Evolutionary conservation across 1,284 basidiomycete genomes (phyloP).

Genomic region (Ustilago curta): DNA sequence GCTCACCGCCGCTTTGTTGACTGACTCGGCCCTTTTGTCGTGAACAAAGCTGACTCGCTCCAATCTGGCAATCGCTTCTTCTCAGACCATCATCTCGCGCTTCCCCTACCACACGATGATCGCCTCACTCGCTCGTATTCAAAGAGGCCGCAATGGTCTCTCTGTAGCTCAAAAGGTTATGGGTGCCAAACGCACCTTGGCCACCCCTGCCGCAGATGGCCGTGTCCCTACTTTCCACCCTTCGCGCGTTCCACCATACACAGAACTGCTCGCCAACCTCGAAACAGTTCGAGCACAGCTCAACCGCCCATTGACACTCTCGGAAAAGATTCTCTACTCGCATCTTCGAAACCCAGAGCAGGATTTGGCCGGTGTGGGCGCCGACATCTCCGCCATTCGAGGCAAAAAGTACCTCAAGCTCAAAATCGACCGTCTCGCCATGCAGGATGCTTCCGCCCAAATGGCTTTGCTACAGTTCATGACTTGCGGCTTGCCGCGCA

Average conservation of each 20-base stretch:
- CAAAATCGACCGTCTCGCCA: constrained; percentile 91
- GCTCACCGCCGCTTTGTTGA: constrained; percentile 5
- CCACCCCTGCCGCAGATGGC: constrained; percentile 40
- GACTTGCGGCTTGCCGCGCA: constrained; percentile 88
- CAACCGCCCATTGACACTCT: constrained; percentile 86
- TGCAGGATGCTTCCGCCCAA: constrained; percentile 99
- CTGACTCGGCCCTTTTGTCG: constrained; percentile 24
- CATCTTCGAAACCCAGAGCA: constrained; percentile 84
- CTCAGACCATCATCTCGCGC: constrained; percentile 1
- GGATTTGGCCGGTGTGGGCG: constrained; percentile 77
- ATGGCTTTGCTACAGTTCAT: constrained; percentile 99
- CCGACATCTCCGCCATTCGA: constrained; percentile 73
- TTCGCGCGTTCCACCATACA: constrained; percentile 79
- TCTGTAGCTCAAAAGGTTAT: constrained; percentile 41
- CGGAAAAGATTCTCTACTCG: constrained; percentile 97
- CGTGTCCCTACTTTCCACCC: constrained; percentile 60
- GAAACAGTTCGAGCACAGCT: constrained; percentile 79
- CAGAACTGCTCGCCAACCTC: constrained; percentile 80
- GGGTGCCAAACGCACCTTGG: constrained; percentile 34
- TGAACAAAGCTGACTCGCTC: neutral
- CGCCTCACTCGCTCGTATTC: constrained; percentile 45
- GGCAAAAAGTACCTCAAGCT: constrained; percentile 93
- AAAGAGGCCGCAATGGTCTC: constrained; percentile 38
- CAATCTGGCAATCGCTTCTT: neutral
- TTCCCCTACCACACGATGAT: constrained; percentile 24